Percentiles rank a stretch among this genome's conserved stretches.
These are phyloP conservation scores for Pichia exigua DNA, from an alignment of 805 yeast genomes.

Conservation along the genomic window DNA sequence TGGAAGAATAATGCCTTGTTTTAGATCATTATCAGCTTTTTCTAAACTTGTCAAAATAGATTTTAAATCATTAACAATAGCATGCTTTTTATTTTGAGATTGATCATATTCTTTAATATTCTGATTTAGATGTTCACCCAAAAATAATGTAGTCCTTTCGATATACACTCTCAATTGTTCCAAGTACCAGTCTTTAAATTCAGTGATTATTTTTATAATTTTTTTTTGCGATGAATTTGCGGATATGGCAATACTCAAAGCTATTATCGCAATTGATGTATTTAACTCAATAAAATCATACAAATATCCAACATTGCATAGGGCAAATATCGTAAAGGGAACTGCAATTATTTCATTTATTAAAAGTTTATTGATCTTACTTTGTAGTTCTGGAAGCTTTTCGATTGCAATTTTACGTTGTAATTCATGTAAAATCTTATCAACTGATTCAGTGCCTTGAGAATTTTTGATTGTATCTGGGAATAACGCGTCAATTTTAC, in stretches of 20 bases:
- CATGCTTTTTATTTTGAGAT: slow-evolving; percentile 9
- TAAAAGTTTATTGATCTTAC: slow-evolving; percentile 18
- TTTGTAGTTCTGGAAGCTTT: slow-evolving; percentile 24
- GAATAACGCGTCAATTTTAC: slow-evolving; percentile 24
- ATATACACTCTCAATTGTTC: slow-evolving; percentile 21
- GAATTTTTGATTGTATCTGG: background rate
- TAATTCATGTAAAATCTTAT: background rate
- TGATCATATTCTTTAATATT: slow-evolving; percentile 14
- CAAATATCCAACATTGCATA: slow-evolving; percentile 22
- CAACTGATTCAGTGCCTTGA: background rate
- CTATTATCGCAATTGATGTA: slow-evolving; percentile 22
- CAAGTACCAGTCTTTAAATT: slow-evolving; percentile 22
- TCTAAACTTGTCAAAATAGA: slow-evolving; percentile 10
- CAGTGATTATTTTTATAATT: slow-evolving; percentile 11
- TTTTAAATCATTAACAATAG: slow-evolving; percentile 11
- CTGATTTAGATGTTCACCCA: slow-evolving; percentile 14
- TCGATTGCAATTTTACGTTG: slow-evolving; percentile 6
- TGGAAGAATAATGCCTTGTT: background rate
- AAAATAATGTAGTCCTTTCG: slow-evolving; percentile 16
- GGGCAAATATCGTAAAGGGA: slow-evolving; percentile 21
- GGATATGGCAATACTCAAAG: slow-evolving; percentile 23
- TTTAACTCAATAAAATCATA: slow-evolving; percentile 22
- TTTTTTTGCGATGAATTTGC: slow-evolving; percentile 21
- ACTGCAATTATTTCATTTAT: slow-evolving; percentile 19
- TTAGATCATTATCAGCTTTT: slow-evolving; percentile 6